Conservation (phyloP, 306 rosid species). For the Corylus avellana region DNA sequence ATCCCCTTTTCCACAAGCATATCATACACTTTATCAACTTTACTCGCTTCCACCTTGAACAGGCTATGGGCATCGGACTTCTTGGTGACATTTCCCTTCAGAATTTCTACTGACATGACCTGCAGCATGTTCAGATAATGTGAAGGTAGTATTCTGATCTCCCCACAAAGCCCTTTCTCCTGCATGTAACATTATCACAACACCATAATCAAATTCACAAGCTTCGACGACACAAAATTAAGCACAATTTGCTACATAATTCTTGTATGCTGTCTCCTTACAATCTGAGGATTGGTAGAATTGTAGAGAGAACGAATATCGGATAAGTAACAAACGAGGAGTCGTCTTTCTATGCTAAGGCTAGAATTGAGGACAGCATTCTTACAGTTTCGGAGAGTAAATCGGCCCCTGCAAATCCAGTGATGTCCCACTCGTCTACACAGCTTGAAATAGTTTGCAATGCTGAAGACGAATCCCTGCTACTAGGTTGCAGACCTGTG, state of each 20-base stretch:
- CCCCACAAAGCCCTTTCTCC: conserved; percentile 74
- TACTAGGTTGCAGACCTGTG: conserved; percentile 29
- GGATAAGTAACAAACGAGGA: not conserved
- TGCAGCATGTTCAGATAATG: conserved; percentile 70
- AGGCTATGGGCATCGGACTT: conserved; percentile 64
- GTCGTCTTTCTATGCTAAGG: not conserved
- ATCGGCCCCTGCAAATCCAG: conserved; percentile 60
- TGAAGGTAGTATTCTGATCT: conserved; percentile 68
- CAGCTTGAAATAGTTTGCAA: conserved; percentile 39
- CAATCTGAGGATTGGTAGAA: not conserved
- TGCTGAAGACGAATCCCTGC: conserved; percentile 42
- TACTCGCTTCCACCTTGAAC: conserved; percentile 70
- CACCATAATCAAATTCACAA: conserved; percentile 21
- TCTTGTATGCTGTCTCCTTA: not conserved
- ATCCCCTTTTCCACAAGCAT: conserved; percentile 65
- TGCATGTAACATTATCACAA: conserved; percentile 33
- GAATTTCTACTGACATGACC: conserved; percentile 53
- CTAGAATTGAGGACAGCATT: conserved; percentile 9
- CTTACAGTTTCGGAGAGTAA: conserved; percentile 77
- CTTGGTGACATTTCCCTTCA: conserved; percentile 55
- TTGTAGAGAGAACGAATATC: not conserved
- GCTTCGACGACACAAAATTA: not conserved
- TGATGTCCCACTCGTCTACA: conserved; percentile 70
- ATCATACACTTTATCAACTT: conserved; percentile 77
- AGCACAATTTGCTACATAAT: not conserved